These are phyloP conservation scores for Byssothecium circinans DNA, from an alignment of 2,329 filamentous ascomycete species.

Conservation along the genomic window DNA sequence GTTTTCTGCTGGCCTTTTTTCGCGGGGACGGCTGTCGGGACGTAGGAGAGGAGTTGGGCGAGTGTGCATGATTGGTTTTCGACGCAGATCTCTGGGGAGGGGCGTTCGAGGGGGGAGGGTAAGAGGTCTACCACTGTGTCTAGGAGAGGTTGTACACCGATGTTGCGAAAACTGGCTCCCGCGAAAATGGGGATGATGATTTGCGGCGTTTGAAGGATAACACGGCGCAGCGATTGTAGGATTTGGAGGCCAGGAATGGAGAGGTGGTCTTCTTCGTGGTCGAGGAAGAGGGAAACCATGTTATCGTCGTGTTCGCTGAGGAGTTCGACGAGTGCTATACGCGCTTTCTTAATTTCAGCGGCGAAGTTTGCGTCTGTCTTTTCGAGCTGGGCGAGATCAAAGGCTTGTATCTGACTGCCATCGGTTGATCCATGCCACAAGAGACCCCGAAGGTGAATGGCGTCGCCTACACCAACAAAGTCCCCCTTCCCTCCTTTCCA, in stretches of 20 bases:
- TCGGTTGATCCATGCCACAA: slow-evolving; percentile 70
- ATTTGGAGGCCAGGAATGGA: slow-evolving; percentile 68
- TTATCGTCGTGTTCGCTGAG: slow-evolving; percentile 86
- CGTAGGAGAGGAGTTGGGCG: slow-evolving; percentile 47
- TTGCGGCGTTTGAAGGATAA: slow-evolving; percentile 68
- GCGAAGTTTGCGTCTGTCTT: slow-evolving; percentile 54
- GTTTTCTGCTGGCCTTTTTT: slow-evolving; percentile 19
- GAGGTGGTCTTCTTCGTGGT: slow-evolving; percentile 71
- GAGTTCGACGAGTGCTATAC: slow-evolving; percentile 76
- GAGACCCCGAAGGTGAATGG: slow-evolving; percentile 73
- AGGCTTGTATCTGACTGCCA: slow-evolving; percentile 62
- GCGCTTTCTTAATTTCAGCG: slow-evolving; percentile 72
- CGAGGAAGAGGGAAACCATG: slow-evolving; percentile 82
- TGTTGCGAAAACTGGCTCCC: slow-evolving; percentile 89
- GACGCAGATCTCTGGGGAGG: slow-evolving; percentile 75
- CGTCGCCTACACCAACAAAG: slow-evolving; percentile 83
- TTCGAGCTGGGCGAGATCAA: slow-evolving; percentile 58
- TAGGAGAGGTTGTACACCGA: slow-evolving; percentile 88
- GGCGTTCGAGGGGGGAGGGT: slow-evolving; percentile 77
- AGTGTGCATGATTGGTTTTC: slow-evolving; percentile 60
- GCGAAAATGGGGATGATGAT: slow-evolving; percentile 84
- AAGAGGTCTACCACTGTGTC: slow-evolving; percentile 87
- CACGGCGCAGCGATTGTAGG: slow-evolving; percentile 71
- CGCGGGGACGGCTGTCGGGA: slow-evolving; percentile 22
- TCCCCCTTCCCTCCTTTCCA: slow-evolving; percentile 73